Conservation (phyloP, 805 yeast species). For the Saccharomyces eubayanus region DNA sequence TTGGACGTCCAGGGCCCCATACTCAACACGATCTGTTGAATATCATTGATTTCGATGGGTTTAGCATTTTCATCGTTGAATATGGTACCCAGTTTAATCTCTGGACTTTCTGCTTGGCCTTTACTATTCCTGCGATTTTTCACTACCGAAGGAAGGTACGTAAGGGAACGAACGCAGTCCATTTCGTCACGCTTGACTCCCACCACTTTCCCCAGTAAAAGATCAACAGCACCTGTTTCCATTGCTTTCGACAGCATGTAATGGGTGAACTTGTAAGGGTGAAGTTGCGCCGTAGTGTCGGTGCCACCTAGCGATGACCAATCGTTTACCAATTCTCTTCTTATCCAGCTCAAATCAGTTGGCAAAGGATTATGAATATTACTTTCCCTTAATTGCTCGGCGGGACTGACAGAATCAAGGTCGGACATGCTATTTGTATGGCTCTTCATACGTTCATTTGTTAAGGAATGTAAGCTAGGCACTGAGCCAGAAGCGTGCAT, state of each 20-base stretch:
- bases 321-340: constrained; percentile 49
- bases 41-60: constrained; percentile 40
- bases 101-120: not conserved
- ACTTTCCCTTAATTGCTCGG: not conserved
- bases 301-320: constrained; percentile 79
- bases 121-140: constrained; percentile 5
- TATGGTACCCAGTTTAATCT: not conserved
- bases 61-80: constrained; percentile 17
- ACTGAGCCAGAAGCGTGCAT: constrained; percentile 14
- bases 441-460: not conserved
- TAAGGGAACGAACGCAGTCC: constrained; percentile 65
- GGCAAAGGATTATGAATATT: constrained; percentile 37
- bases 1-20: constrained; percentile 97
- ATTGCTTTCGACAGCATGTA: constrained; percentile 71
- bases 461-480: constrained; percentile 9
- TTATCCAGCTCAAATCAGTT: constrained; percentile 67
- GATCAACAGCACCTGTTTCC: constrained; percentile 73
- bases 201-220: constrained; percentile 76
- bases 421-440: not conserved
- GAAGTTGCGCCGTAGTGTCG: constrained; percentile 92
- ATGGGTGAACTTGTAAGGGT: constrained; percentile 90
- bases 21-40: constrained; percentile 73
- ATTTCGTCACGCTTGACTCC: constrained; percentile 53
- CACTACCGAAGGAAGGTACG: constrained; percentile 38
- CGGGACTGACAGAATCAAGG: not conserved